Conservation (phyloP, 306 rosid genomes). For the Geum urbanum region DNA sequence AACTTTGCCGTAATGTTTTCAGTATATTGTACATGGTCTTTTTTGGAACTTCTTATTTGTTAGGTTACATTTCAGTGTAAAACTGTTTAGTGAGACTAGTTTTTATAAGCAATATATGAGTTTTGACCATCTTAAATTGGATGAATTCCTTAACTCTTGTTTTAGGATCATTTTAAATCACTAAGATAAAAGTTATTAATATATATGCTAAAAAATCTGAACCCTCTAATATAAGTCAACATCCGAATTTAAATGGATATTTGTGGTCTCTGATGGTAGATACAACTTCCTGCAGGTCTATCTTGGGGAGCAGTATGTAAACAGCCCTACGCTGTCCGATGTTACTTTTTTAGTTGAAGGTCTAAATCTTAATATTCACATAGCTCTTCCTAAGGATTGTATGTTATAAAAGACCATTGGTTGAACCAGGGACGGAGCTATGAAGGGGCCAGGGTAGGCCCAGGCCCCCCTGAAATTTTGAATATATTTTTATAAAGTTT, state of each 20-base stretch:
- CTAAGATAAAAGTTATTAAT: neutral
- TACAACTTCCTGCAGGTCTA: conserved; percentile 71
- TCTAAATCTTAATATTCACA: conserved; percentile 27
- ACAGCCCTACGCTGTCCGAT: conserved; percentile 76
- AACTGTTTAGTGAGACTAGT: neutral
- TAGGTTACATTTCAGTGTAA: neutral
- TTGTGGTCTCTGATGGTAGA: conserved; percentile 7
- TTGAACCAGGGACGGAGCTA: no score
- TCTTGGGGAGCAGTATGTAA: conserved; percentile 86
- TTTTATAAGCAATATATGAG: neutral
- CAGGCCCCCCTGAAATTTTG: no score
- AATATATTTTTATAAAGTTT: no score
- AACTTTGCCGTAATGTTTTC: neutral
- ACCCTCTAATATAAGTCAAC: neutral
- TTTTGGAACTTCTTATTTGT: neutral
- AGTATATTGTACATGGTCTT: neutral
- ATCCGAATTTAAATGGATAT: no score
- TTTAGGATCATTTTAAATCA: neutral
- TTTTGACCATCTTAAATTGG: neutral
- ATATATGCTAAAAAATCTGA: no score
- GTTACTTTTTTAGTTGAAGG: conserved; percentile 97
- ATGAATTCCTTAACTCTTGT: neutral
- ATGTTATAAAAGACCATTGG: neutral
- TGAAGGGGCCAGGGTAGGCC: no score
- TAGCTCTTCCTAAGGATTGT: neutral